Base-by-base conservation (phyloP, 192 early-diverging fungal species). In the Backusella mclennaniae region DNA sequence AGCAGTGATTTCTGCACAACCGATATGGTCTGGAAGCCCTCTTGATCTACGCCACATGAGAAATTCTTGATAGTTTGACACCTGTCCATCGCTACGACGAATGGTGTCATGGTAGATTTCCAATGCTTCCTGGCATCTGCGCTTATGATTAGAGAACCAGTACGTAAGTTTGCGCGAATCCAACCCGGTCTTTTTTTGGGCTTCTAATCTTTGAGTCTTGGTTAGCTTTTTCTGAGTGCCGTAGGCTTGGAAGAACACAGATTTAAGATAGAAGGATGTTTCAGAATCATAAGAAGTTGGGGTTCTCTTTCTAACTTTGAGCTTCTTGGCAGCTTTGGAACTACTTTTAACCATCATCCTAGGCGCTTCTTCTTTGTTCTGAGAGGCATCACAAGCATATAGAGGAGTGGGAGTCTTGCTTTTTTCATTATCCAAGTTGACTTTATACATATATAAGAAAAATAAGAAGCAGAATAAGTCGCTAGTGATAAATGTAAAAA, bases 61-160 rank as follows among this genome's bases (percentile, higher is more conserved):
- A 8, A 63, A 63, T 4, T 63, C 56, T 29, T 63, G 1, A 26
- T 63, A 63, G 11, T 23, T 63, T 26, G 56, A 63, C 12, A 63
- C 56, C 26, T 29, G 21, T 5, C 56, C 56, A 29, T 8, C 56
- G 26, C 56, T 63, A 63, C 6, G 23, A 63, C 11, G 3, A 14
- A 63, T 29, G 26, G 56, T 63, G 21, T 63, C 56, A 29, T 29
- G 56, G 26, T 63, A 63, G 23, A 63, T 63, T 21, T 63, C 26
- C 11, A 63, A 14, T 12, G 56, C 56, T 29, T 29, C 26, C 21
- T 63, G 21, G 7, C 23, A 4, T n/a, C 79, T 69, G 6, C 79
- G 33, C 26, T 80, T 80, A 31, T 76, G 74, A 42, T 80, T 80
- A 21, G 79, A 76, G 39, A 80, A 71, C 79, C 79, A 80, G 35